Evolutionary conservation across 345 rosid species (phyloP).

Genomic region (Pistacia integerrima): DNA sequence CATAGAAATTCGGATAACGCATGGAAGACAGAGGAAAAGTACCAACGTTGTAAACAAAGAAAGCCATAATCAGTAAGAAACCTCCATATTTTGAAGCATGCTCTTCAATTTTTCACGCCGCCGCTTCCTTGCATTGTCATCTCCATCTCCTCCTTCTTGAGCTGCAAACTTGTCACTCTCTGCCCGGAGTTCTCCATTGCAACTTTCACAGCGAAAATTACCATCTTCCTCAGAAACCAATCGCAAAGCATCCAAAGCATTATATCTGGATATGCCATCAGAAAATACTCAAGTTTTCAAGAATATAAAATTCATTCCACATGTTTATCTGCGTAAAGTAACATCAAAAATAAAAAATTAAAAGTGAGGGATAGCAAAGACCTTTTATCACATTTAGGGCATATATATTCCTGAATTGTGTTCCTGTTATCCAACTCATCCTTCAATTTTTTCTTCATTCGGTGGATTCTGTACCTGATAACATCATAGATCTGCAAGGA

Average conservation of each 20-base stretch:
- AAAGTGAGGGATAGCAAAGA: constrained; percentile 27
- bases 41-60: neutral
- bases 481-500: constrained; percentile 75
- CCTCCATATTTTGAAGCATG: constrained; percentile 84
- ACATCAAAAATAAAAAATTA: neutral
- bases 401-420: constrained; percentile 85
- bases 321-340: neutral
- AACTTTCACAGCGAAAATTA: constrained; percentile 83
- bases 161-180: constrained; percentile 85
- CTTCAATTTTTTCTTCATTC: constrained; percentile 73
- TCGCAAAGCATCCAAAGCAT: constrained; percentile 79
- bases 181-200: constrained; percentile 87
- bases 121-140: constrained; percentile 82
- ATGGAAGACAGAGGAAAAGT: constrained; percentile 5
- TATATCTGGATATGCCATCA: constrained; percentile 57
- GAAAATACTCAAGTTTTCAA: constrained; percentile 16
- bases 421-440: constrained; percentile 88
- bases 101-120: constrained; percentile 77
- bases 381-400: constrained; percentile 90
- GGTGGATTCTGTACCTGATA: constrained; percentile 70
- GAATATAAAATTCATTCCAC: constrained; percentile 8
- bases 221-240: constrained; percentile 71
- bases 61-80: constrained; percentile 15
- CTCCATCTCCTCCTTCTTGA: constrained; percentile 89
- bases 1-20: neutral